Percentiles rank a stretch among this genome's conserved stretches.
These are phyloP conservation scores for Taxawa tesnikishii DNA, from an alignment of 2,329 filamentous ascomycete genomes.

Conservation along the genomic window DNA sequence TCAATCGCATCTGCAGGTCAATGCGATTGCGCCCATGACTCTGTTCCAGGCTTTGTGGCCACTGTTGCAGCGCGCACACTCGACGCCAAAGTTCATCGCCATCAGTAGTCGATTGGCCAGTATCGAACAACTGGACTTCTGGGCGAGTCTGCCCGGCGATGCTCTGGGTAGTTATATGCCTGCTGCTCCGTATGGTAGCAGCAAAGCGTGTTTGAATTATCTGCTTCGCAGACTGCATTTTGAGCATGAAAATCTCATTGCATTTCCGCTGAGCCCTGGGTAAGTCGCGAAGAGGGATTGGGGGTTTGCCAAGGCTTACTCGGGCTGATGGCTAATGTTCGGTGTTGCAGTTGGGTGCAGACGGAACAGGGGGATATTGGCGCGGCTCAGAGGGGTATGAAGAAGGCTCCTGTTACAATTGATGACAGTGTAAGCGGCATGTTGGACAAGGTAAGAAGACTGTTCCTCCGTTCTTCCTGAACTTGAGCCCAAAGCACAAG, in stretches of 20 bases:
- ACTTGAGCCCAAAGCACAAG: too few relatives aligned
- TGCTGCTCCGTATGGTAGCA: slow-evolving; percentile 29
- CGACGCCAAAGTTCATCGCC: slow-evolving; percentile 26
- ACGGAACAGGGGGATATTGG: slow-evolving; percentile 30
- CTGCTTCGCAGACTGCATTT: slow-evolving; percentile 24
- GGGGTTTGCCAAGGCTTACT: neutral
- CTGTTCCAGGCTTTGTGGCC: slow-evolving; percentile 34
- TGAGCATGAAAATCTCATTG: slow-evolving; percentile 17
- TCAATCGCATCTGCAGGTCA: slow-evolving; percentile 18
- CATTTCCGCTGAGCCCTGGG: slow-evolving; percentile 20
- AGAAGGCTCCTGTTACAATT: slow-evolving; percentile 21
- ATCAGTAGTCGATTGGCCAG: slow-evolving; percentile 14
- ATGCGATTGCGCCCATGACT: slow-evolving; percentile 24
- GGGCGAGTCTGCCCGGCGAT: slow-evolving; percentile 8
- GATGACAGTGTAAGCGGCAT: slow-evolving; percentile 24
- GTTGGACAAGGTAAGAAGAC: slow-evolving; percentile 9
- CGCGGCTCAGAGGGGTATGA: slow-evolving; percentile 19
- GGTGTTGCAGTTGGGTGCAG: slow-evolving; percentile 20
- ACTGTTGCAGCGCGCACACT: slow-evolving; percentile 19
- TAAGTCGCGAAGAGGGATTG: too few relatives aligned
- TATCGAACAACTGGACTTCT: slow-evolving; percentile 3
- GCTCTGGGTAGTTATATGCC: too few relatives aligned
- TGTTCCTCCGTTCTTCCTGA: too few relatives aligned
- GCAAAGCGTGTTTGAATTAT: slow-evolving; percentile 29
- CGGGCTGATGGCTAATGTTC: too few relatives aligned